Percentiles rank a stretch among this genome's conserved stretches.
Evolutionary conservation across 1,284 basidiomycete genomes (phyloP).

Genomic region (Apiotrichum gamsii): DNA sequence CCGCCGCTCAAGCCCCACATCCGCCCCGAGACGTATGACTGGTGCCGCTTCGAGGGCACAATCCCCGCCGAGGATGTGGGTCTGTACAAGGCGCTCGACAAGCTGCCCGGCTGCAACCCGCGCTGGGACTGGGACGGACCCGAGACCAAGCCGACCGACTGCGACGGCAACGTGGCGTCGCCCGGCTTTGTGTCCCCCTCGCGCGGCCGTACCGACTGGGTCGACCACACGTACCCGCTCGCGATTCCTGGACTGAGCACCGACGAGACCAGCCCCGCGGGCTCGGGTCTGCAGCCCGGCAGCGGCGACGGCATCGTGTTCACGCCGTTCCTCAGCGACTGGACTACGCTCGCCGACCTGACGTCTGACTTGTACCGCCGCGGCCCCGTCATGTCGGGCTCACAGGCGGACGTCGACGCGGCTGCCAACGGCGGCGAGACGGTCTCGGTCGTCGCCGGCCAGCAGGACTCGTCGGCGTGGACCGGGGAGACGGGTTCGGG

Average conservation of each 20-base stretch:
- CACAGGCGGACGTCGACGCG: background rate
- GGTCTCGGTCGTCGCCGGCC: too few relatives aligned
- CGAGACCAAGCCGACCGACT: background rate
- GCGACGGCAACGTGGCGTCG: background rate
- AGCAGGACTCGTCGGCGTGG: too few relatives aligned
- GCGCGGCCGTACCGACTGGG: background rate
- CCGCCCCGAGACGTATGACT: background rate
- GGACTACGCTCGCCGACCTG: too few relatives aligned
- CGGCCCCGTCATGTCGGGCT: background rate
- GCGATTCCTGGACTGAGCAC: background rate
- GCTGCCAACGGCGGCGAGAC: too few relatives aligned
- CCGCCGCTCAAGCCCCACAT: background rate
- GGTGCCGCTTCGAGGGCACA: constrained; percentile 10
- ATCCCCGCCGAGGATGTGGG: constrained; percentile 15
- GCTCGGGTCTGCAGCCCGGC: background rate
- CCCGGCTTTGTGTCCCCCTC: background rate
- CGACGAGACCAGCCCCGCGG: background rate
- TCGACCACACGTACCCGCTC: background rate
- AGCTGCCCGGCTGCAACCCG: constrained; percentile 14
- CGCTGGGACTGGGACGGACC: constrained; percentile 6
- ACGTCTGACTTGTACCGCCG: too few relatives aligned
- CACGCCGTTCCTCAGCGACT: too few relatives aligned
- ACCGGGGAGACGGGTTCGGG: too few relatives aligned
- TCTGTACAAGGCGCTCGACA: constrained; percentile 1
- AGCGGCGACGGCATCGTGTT: background rate